Conservation (phyloP, 306 rosid species). For the Quercus rubra region DNA sequence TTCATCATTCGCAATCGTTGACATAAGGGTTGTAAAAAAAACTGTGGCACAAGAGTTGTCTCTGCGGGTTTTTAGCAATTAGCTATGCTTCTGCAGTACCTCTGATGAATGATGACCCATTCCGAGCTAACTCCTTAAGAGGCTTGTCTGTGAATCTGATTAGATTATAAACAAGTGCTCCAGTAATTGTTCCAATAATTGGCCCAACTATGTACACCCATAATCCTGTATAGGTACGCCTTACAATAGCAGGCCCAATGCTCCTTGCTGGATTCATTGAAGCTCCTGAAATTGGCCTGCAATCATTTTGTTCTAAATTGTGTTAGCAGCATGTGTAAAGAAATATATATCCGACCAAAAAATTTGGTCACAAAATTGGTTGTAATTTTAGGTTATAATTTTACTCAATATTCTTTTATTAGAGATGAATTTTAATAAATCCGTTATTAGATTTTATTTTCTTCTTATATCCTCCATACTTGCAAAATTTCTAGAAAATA, state of each 20-base stretch:
- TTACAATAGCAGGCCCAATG: conserved; percentile 36
- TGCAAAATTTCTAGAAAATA: no score
- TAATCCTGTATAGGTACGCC: conserved; percentile 21
- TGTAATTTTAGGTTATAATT: rapidly evolving
- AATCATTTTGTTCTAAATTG: neutral
- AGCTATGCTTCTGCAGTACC: neutral
- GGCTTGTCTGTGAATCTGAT: conserved; percentile 24
- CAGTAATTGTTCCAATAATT: conserved; percentile 20
- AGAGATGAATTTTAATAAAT: no score
- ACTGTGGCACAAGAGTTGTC: no score
- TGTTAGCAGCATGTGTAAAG: neutral
- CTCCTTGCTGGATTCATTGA: conserved; percentile 51
- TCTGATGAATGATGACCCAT: neutral
- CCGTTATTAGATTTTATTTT: no score
- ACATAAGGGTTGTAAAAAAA: no score
- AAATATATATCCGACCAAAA: no score
- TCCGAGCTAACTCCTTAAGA: neutral
- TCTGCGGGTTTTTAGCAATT: neutral
- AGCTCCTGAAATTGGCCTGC: conserved; percentile 42
- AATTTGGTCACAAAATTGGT: no score
- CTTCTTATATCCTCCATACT: no score
- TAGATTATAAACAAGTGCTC: conserved; percentile 24
- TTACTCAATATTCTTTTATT: no score
- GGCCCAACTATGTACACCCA: conserved; percentile 37
- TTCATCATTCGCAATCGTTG: no score